phyloP scores from a whole-genome alignment of 495 filamentous ascomycete species.

The Cercophora samala region DNA sequence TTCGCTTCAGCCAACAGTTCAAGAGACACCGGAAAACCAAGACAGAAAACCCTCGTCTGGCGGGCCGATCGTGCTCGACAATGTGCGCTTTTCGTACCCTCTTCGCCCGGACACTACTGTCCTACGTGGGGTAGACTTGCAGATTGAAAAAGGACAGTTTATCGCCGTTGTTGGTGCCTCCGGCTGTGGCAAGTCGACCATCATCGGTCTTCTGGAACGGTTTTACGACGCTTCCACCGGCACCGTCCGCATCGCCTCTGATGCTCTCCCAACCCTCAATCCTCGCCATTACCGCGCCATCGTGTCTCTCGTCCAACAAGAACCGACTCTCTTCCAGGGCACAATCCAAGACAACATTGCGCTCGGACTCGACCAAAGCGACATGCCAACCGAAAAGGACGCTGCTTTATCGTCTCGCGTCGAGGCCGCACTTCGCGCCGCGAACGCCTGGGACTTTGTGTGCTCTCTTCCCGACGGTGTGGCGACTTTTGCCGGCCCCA shows the following conservation, averaged over 20 bases:
- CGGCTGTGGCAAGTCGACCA: conserved; percentile 31
- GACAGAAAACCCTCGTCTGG: conserved; percentile 38
- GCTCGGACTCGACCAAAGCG: conserved; percentile 40
- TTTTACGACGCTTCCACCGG: conserved; percentile 61
- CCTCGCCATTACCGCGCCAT: conserved; percentile 42
- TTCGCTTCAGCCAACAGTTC: conserved; percentile 33
- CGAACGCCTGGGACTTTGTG: conserved; percentile 61
- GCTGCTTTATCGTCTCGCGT: conserved; percentile 42
- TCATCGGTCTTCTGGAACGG: conserved; percentile 55
- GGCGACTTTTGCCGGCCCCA: conserved; percentile 55
- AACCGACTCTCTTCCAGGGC: conserved; percentile 47
- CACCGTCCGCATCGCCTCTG: conserved; percentile 47
- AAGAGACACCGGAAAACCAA: conserved; percentile 37
- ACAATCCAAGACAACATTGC: conserved; percentile 58
- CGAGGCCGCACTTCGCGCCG: conserved; percentile 52
- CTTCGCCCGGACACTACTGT: conserved; percentile 52
- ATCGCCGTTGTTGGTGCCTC: conserved; percentile 60
- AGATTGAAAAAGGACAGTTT: conserved; percentile 65
- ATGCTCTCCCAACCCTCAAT: conserved; percentile 39
- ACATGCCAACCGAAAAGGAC: conserved; percentile 19
- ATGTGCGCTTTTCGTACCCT: conserved; percentile 60
- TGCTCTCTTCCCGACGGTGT: conserved; percentile 56
- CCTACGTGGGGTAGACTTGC: conserved; percentile 48
- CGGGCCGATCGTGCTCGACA: conserved; percentile 41
- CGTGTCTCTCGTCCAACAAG: conserved; percentile 31